Evolutionary conservation across 2,329 filamentous ascomycete species (phyloP).

Genomic region (Phialocephala sp.): DNA sequence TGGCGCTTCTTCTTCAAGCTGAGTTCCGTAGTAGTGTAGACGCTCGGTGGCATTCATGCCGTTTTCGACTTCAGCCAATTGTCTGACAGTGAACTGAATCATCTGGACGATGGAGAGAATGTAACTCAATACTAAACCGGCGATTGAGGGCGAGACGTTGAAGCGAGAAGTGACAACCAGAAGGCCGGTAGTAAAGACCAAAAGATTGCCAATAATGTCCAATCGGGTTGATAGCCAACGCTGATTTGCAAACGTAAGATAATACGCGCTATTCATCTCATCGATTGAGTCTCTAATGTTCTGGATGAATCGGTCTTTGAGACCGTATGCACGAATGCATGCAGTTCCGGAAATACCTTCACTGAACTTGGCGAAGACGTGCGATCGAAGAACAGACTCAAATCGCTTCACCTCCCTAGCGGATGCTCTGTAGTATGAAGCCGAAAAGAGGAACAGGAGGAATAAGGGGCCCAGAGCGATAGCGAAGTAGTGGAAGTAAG

Average conservation of each 20-base stretch:
- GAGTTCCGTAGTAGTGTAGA: conserved; percentile 84
- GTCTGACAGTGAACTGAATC: conserved; percentile 93
- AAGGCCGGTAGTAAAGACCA: conserved; percentile 89
- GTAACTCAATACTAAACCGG: conserved; percentile 88
- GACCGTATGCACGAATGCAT: conserved; percentile 87
- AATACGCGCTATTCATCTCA: conserved; percentile 93
- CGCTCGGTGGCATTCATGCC: conserved; percentile 97
- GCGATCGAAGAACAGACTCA: conserved; percentile 85
- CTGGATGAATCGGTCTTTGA: conserved; percentile 74
- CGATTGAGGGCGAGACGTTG: conserved; percentile 81
- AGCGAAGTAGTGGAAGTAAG: conserved; percentile 85
- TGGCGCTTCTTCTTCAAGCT: conserved; percentile 88
- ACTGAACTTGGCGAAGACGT: conserved; percentile 88
- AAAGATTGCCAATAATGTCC: conserved; percentile 79
- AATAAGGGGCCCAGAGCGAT: conserved; percentile 73
- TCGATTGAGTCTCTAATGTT: conserved; percentile 79
- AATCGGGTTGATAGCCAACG: conserved; percentile 88
- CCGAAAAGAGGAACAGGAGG: conserved; percentile 78
- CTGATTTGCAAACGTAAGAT: conserved; percentile 93
- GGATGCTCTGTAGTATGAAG: conserved; percentile 87
- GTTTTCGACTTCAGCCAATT: conserved; percentile 95
- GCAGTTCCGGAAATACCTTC: conserved; percentile 86
- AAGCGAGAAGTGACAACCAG: conserved; percentile 92
- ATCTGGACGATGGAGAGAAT: conserved; percentile 93
- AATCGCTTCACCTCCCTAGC: conserved; percentile 94